Base-by-base conservation (phyloP, 305 asterid genomes). In the Fraxinus angustifolia region DNA sequence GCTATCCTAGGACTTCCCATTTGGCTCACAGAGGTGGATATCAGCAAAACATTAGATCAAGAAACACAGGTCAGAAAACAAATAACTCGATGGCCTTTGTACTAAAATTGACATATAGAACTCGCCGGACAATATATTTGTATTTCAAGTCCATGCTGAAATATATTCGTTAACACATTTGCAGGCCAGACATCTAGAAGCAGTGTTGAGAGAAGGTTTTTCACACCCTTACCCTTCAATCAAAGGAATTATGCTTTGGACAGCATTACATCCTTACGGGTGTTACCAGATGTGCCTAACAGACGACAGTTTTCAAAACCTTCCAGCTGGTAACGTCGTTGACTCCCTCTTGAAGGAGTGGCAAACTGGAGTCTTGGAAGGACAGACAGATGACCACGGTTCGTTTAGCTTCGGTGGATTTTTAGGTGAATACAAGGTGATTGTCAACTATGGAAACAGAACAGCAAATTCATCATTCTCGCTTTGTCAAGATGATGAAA, bases 201-300 rank as follows among this genome's bases (percentile, higher is more conserved):
- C 83, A 82, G 97, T 91, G 53, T 11, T 94, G 38, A 89, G 97
- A 81, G 97, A 93, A 82, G 93, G 90, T 31, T 94, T 86, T 77
- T 93, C 97, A 19, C 97, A 93, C 81, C 87, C 26, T 23, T 23
- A 93, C 81, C 87, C 26, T 23, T 23, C 92, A 2, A 91, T 94
- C 0, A 83, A 90, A 23, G 97, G 98, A 48, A 86, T 93, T 21
- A 78, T 93, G 60, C 84, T 93, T 5, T 93, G 97, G 97, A 23
- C 96, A 0, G 93, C 97, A 36, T 62, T 88, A 2, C 93, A 91
- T 42, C 87, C 88, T n/a, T 85, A 91, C 1, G 86, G 91, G 4
- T 93, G 97, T 75, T 94, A 94, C 84, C 91, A 88, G 71, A 93
- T 93, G 97, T 94, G 97, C 85, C 93, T 94, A 1, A 93, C 94